phyloP scores from a whole-genome alignment of 768 basidiomycete genomes.

The Lactarius deliciosus region DNA sequence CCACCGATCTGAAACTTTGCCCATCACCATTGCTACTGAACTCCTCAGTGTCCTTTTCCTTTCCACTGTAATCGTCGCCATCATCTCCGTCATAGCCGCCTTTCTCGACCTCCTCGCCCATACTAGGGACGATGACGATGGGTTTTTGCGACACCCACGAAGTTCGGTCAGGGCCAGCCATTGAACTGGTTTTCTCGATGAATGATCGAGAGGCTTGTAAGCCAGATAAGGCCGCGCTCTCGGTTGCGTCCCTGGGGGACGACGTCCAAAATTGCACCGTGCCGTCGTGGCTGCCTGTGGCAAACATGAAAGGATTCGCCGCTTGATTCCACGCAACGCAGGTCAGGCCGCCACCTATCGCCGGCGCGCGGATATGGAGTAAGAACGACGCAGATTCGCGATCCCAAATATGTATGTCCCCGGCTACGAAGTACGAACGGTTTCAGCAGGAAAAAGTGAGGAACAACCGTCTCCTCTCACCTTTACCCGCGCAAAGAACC shows the following conservation, averaged over 20 bases:
- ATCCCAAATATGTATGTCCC: conserved; percentile 80
- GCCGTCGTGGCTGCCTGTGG: conserved; percentile 77
- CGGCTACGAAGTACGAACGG: conserved; percentile 49
- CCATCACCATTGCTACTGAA: neutral
- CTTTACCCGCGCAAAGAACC: conserved; percentile 75
- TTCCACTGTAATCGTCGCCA: neutral
- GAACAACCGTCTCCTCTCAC: conserved; percentile 36
- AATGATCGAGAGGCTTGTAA: neutral
- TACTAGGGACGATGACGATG: neutral
- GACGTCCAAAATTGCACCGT: conserved; percentile 69
- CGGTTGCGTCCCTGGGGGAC: neutral
- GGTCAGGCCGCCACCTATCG: conserved; percentile 64
- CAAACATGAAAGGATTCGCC: conserved; percentile 63
- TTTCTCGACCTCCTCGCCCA: neutral
- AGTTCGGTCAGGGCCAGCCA: neutral
- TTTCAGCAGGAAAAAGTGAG: conserved; percentile 5
- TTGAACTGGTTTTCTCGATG: neutral
- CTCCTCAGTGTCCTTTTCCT: neutral
- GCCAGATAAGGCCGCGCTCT: neutral
- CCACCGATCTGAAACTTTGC: conserved; percentile 1
- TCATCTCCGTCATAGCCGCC: neutral
- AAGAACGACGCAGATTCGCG: conserved; percentile 71
- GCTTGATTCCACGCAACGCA: conserved; percentile 79
- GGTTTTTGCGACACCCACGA: neutral
- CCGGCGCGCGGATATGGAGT: conserved; percentile 64